phyloP scores from a whole-genome alignment of 805 yeast genomes.

The Nakazawaea populi region DNA sequence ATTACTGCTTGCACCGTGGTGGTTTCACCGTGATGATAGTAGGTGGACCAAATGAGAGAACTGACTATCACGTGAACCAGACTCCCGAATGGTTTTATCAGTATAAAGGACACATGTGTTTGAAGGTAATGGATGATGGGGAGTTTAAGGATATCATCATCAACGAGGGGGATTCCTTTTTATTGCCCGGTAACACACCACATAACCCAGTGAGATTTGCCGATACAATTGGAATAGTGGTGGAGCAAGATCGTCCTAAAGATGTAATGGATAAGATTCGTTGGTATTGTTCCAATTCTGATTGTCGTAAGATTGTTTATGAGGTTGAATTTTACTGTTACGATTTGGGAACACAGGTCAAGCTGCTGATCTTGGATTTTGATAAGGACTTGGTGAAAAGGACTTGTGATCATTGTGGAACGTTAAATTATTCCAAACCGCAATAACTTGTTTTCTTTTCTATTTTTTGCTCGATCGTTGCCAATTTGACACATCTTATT shows the following conservation, averaged over 20 bases:
- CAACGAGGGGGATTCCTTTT: conserved; percentile 81
- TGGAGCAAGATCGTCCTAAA: conserved; percentile 85
- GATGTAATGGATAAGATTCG: conserved; percentile 67
- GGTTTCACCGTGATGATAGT: conserved; percentile 94
- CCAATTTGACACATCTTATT: too few species aligned
- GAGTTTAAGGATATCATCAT: conserved; percentile 70
- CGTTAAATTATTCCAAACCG: conserved; percentile 63
- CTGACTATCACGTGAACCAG: conserved; percentile 89
- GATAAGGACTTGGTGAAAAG: conserved; percentile 57
- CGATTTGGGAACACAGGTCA: conserved; percentile 88
- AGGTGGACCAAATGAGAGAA: conserved; percentile 93
- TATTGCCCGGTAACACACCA: conserved; percentile 80
- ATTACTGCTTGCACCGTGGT: conserved; percentile 83
- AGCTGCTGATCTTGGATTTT: conserved; percentile 68
- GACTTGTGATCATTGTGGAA: conserved; percentile 73
- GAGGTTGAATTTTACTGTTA: conserved; percentile 67
- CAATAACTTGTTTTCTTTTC: conserved; percentile 18
- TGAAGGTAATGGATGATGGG: conserved; percentile 78
- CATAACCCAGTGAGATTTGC: conserved; percentile 87
- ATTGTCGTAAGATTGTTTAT: conserved; percentile 57
- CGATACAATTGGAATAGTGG: conserved; percentile 82
- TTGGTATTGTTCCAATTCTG: conserved; percentile 69
- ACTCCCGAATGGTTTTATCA: conserved; percentile 94
- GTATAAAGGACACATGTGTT: conserved; percentile 79
- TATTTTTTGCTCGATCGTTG: too few species aligned